These are phyloP conservation scores for Magnolia officinalis DNA, from an alignment of 164 flowering plant genomes.

Conservation along the genomic window DNA sequence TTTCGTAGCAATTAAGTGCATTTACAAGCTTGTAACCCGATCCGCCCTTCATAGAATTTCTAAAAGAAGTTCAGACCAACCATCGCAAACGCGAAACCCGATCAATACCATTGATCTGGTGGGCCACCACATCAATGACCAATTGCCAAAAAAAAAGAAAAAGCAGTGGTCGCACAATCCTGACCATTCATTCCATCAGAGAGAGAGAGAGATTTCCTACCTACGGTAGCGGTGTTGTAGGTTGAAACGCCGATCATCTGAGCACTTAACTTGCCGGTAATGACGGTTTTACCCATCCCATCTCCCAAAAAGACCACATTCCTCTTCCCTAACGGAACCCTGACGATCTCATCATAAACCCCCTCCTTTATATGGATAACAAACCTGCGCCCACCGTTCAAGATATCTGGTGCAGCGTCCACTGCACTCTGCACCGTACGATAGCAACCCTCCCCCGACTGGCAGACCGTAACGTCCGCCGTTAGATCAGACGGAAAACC, in stretches of 20 bases:
- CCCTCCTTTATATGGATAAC: slow-evolving; percentile 76
- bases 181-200: background rate
- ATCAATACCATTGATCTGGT: too few species aligned
- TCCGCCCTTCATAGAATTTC: too few species aligned
- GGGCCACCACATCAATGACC: too few species aligned
- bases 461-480: slow-evolving; percentile 69
- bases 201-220: slow-evolving; percentile 31
- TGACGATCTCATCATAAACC: slow-evolving; percentile 67
- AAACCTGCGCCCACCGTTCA: slow-evolving; percentile 23
- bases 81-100: too few species aligned
- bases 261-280: slow-evolving; percentile 58
- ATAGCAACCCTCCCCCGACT: slow-evolving; percentile 39
- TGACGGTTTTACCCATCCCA: slow-evolving; percentile 88
- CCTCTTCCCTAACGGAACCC: slow-evolving; percentile 66
- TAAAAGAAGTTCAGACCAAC: too few species aligned
- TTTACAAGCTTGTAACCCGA: too few species aligned
- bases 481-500: slow-evolving; percentile 11
- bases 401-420: slow-evolving; percentile 54
- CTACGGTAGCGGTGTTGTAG: slow-evolving; percentile 74
- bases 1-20: too few species aligned
- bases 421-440: slow-evolving; percentile 75
- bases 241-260: slow-evolving; percentile 64
- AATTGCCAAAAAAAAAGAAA: background rate
- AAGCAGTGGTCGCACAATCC: too few species aligned
- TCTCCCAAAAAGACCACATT: slow-evolving; percentile 84